Evolutionary conservation across 768 basidiomycete genomes (phyloP).

Genomic region (Leccinum barrowsii): DNA sequence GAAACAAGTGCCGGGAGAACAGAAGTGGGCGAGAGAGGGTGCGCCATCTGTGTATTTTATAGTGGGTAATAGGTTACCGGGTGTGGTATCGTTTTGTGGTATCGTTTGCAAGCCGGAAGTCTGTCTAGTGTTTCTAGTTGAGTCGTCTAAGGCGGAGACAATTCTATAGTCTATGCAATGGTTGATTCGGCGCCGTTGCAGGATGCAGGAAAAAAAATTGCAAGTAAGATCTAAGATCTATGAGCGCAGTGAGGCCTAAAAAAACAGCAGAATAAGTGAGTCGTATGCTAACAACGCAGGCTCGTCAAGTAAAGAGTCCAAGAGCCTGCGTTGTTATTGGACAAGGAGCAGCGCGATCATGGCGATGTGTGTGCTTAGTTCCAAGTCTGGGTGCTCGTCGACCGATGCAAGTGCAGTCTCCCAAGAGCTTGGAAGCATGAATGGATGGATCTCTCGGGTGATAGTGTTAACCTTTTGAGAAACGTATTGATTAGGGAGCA

Average conservation of each 20-base stretch:
- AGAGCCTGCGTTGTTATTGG: constrained; percentile 48
- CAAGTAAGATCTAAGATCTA: constrained; percentile 5
- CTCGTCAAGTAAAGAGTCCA: constrained; percentile 13
- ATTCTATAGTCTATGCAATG: constrained; percentile 16
- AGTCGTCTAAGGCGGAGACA: constrained; percentile 1
- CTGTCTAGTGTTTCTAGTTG: constrained; percentile 7
- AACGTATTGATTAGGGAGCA: constrained; percentile 13
- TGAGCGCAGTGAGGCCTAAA: background rate
- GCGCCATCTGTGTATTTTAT: constrained; percentile 12
- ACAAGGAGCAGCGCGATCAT: constrained; percentile 49
- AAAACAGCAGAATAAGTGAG: background rate
- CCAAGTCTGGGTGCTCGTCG: constrained; percentile 1
- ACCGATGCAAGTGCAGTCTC: constrained; percentile 23
- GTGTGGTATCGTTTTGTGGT: constrained; percentile 5
- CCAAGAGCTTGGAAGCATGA: constrained; percentile 37
- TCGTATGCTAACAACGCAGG: constrained; percentile 17
- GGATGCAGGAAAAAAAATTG: background rate
- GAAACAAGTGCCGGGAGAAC: constrained; percentile 56
- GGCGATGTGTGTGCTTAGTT: constrained; percentile 13
- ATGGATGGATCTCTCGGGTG: constrained; percentile 33
- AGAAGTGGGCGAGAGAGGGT: constrained; percentile 39
- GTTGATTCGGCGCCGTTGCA: background rate
- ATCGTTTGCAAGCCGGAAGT: background rate
- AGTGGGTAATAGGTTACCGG: background rate
- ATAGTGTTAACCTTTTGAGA: constrained; percentile 22